phyloP scores from a whole-genome alignment of 345 rosid genomes.

The Ricinus communis region DNA sequence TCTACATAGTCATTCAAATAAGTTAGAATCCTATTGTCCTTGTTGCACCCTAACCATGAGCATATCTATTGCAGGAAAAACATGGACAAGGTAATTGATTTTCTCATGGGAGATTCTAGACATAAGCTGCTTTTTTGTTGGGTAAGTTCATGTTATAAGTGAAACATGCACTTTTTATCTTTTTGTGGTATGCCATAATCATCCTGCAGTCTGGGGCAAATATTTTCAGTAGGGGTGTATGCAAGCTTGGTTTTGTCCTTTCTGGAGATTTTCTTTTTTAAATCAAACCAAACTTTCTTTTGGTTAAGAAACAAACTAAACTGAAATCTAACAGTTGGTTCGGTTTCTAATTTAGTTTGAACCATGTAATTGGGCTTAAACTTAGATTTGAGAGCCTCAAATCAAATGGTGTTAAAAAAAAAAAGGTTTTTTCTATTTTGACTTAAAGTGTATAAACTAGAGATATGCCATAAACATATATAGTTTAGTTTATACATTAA shows the following conservation, averaged over 20 bases:
- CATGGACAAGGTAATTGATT: constrained; percentile 15
- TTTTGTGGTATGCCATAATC: not conserved
- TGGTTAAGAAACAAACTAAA: not conserved
- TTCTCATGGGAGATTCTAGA: constrained; percentile 20
- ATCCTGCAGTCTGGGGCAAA: not conserved
- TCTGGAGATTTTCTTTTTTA: not conserved
- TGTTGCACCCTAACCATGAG: not conserved
- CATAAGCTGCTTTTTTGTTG: constrained; percentile 27
- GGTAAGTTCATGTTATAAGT: constrained; percentile 20
- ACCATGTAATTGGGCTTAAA: not conserved
- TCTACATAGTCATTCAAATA: not conserved
- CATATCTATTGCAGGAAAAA: constrained; percentile 24
- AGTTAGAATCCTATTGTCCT: not conserved
- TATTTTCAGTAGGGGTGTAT: not conserved
- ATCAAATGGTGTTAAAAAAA: not conserved
- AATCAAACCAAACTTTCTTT: not conserved
- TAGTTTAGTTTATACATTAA: not conserved
- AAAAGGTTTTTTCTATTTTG: not conserved
- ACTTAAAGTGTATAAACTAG: not conserved
- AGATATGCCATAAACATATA: not conserved
- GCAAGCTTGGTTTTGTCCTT: not conserved
- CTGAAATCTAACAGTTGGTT: not conserved
- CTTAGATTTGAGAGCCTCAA: not conserved
- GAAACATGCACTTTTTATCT: not conserved
- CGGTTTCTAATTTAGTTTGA: too few species aligned